These are phyloP conservation scores for Scleroderma citrinum DNA, from an alignment of 768 basidiomycete species.

Conservation along the genomic window DNA sequence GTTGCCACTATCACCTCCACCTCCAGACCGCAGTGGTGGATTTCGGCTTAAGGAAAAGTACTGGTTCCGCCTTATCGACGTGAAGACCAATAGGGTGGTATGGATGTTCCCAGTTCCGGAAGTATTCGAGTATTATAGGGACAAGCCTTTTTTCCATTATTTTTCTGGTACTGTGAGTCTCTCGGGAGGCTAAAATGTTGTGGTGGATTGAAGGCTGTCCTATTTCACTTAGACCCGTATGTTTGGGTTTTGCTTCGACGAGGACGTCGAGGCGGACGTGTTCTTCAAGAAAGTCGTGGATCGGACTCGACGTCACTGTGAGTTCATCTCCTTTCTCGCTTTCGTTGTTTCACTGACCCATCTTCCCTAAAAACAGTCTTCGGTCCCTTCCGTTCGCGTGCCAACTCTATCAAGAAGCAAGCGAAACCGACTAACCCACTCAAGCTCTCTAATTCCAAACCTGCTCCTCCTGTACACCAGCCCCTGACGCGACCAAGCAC, in stretches of 20 bases:
- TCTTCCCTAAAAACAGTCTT: constrained; percentile 17
- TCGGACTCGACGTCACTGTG: constrained; percentile 41
- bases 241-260: constrained; percentile 53
- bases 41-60: constrained; percentile 32
- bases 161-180: constrained; percentile 77
- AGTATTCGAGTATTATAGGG: constrained; percentile 66
- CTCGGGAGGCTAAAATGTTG: background rate
- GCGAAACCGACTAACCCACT: constrained; percentile 14
- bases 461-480: constrained; percentile 1
- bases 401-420: constrained; percentile 21
- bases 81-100: constrained; percentile 49
- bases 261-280: constrained; percentile 52
- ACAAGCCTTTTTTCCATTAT: constrained; percentile 89
- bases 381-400: constrained; percentile 17
- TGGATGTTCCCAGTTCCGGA: constrained; percentile 65
- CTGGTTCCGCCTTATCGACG: constrained; percentile 64
- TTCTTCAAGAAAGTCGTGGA: constrained; percentile 58
- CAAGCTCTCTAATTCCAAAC: background rate
- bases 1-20: constrained; percentile 7
- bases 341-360: background rate
- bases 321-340: constrained; percentile 7
- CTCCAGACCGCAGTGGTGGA: constrained; percentile 15
- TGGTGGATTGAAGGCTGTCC: background rate
- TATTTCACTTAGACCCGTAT: constrained; percentile 31
- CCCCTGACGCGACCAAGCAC: constrained; percentile 19